Evolutionary conservation across 768 basidiomycete species (phyloP).

Genomic region (Gloeophyllum trabeum): DNA sequence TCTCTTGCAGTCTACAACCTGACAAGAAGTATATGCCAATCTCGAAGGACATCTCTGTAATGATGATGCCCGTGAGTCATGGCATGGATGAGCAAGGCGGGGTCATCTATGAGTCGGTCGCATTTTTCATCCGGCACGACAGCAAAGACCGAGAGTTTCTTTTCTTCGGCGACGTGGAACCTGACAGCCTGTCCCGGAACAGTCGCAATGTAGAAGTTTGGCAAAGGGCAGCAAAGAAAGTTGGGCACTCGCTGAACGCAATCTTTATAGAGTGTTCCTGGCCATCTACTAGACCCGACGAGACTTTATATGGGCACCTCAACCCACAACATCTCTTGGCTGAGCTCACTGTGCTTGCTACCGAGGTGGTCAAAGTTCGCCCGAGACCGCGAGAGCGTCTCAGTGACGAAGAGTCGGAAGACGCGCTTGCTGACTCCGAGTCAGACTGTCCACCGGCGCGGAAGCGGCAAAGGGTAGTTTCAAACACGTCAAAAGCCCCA

Average conservation of each 20-base stretch:
- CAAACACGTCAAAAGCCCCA: slow-evolving; percentile 26
- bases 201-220: slow-evolving; percentile 66
- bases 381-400: slow-evolving; percentile 7
- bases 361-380: slow-evolving; percentile 45
- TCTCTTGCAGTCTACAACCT: slow-evolving; percentile 30
- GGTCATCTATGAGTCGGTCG: slow-evolving; percentile 60
- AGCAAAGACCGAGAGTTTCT: slow-evolving; percentile 58
- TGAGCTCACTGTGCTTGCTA: slow-evolving; percentile 64
- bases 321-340: slow-evolving; percentile 68
- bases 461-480: slow-evolving; percentile 26
- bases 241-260: slow-evolving; percentile 55
- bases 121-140: slow-evolving; percentile 76
- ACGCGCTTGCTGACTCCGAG: not conserved
- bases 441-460: too few relatives aligned
- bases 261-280: slow-evolving; percentile 96
- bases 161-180: slow-evolving; percentile 93
- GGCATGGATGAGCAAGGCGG: slow-evolving; percentile 39
- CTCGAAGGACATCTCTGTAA: slow-evolving; percentile 46
- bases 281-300: slow-evolving; percentile 56
- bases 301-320: slow-evolving; percentile 76
- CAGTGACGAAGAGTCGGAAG: not conserved
- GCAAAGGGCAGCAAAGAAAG: slow-evolving; percentile 69
- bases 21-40: slow-evolving; percentile 43
- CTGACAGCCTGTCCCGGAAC: slow-evolving; percentile 54
- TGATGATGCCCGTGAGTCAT: slow-evolving; percentile 62